Conservation (phyloP, 805 yeast genomes). For the Candida silvicultrix region DNA sequence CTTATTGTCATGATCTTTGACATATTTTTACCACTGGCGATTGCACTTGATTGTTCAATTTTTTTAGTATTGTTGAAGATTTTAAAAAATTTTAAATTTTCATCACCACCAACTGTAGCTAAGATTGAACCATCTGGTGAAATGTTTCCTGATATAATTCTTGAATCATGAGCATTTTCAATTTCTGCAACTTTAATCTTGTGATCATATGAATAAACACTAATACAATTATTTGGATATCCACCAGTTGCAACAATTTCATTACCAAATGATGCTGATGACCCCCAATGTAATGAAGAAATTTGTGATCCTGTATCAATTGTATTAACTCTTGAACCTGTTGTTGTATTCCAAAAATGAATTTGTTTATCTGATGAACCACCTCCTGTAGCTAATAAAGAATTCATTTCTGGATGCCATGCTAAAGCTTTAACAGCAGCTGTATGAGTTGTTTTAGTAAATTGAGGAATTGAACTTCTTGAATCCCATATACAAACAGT, state of each 20-base stretch:
- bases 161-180: conserved; percentile 78
- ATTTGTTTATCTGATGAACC: conserved; percentile 86
- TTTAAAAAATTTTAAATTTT: conserved; percentile 91
- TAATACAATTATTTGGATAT: conserved; percentile 77
- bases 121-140: conserved; percentile 88
- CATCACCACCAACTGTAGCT: conserved; percentile 96
- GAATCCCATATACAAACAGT: conserved; percentile 92
- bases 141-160: conserved; percentile 75
- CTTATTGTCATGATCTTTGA: conserved; percentile 48
- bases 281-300: conserved; percentile 91
- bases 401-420: conserved; percentile 87
- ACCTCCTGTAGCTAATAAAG: conserved; percentile 92
- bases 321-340: conserved; percentile 80
- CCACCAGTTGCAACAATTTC: conserved; percentile 96
- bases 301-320: conserved; percentile 93
- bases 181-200: conserved; percentile 86
- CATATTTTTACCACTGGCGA: conserved; percentile 38
- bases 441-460: conserved; percentile 70
- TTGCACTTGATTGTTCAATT: conserved; percentile 24
- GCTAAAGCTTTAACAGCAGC: conserved; percentile 95
- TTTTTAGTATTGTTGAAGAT: conserved; percentile 57
- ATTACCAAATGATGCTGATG: conserved; percentile 56
- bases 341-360: conserved; percentile 92
- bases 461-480: conserved; percentile 61
- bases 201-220: conserved; percentile 81